phyloP scores from a whole-genome alignment of 1,139 yeast genomes.

The Zygoascus meyerae region DNA sequence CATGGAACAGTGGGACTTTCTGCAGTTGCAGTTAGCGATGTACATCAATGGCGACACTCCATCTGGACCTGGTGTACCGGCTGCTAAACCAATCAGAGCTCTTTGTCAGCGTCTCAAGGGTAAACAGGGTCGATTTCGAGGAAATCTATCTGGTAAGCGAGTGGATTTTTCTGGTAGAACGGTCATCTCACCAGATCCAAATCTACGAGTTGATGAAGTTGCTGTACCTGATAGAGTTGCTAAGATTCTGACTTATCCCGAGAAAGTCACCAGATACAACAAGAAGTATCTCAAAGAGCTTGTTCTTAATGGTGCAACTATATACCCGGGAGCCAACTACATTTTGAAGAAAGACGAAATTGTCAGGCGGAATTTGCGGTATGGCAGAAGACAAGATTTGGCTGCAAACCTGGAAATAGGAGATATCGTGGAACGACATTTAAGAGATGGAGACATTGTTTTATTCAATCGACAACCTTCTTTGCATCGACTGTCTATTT shows the following conservation, averaged over 20 bases:
- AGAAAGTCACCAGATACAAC: slow-evolving; percentile 86
- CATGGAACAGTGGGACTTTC: slow-evolving; percentile 98
- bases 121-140: slow-evolving; percentile 98
- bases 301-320: slow-evolving; percentile 77
- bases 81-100: slow-evolving; percentile 85
- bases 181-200: slow-evolving; percentile 98
- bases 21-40: slow-evolving; percentile 94
- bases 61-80: slow-evolving; percentile 40
- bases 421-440: slow-evolving; percentile 94
- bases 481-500: slow-evolving; percentile 85
- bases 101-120: slow-evolving; percentile 97
- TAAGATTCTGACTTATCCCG: slow-evolving; percentile 92
- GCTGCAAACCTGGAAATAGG: slow-evolving; percentile 78
- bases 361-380: slow-evolving; percentile 81
- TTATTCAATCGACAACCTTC: slow-evolving; percentile 98
- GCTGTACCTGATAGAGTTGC: slow-evolving; percentile 98
- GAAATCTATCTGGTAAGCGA: slow-evolving; percentile 95
- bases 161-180: slow-evolving; percentile 98
- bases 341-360: slow-evolving; percentile 75
- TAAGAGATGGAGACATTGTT: slow-evolving; percentile 95
- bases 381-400: slow-evolving; percentile 74
- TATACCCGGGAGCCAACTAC: slow-evolving; percentile 96
- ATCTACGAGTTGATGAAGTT: slow-evolving; percentile 88
- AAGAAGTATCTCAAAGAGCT: slow-evolving; percentile 66
- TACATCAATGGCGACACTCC: slow-evolving; percentile 92